Percentiles rank a stretch among this genome's conserved stretches.
These are phyloP conservation scores for Thalia dealbata DNA, from an alignment of 176 grass and related monocot species.

Conservation along the genomic window DNA sequence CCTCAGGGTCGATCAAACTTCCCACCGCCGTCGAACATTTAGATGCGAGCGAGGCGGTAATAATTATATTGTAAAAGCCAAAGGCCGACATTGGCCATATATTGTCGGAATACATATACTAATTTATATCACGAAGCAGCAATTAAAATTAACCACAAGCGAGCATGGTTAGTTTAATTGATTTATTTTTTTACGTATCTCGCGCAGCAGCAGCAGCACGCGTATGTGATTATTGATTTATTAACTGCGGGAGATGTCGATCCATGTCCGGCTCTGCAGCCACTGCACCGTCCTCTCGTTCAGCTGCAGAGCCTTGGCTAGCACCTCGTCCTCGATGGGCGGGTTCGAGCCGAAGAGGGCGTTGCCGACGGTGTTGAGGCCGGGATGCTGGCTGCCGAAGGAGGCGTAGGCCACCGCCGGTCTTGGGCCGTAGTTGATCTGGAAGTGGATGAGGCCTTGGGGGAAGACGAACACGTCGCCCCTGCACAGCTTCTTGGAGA, in stretches of 20 bases:
- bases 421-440: conserved; percentile 16
- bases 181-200: no score
- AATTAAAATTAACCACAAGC: no score
- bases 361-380: conserved; percentile 11
- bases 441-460: conserved; percentile 31
- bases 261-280: conserved; percentile 13
- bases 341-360: conserved; percentile 22
- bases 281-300: conserved; percentile 19
- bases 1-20: no score
- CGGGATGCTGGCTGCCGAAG: conserved; percentile 36
- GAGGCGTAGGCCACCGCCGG: conserved; percentile 20
- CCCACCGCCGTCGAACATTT: no score
- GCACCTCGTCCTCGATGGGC: conserved; percentile 18
- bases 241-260: neutral
- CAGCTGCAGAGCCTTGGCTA: conserved; percentile 35
- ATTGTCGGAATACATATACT: no score
- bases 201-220: no score
- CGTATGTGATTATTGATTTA: no score
- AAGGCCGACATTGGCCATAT: no score
- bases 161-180: neutral
- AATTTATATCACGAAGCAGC: no score
- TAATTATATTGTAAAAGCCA: no score
- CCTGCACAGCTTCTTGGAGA: conserved; percentile 17
- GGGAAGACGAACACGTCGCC: conserved; percentile 38
- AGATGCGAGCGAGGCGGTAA: no score